phyloP scores from a whole-genome alignment of 2,329 filamentous ascomycete genomes.

The Clonostachys sp. region DNA sequence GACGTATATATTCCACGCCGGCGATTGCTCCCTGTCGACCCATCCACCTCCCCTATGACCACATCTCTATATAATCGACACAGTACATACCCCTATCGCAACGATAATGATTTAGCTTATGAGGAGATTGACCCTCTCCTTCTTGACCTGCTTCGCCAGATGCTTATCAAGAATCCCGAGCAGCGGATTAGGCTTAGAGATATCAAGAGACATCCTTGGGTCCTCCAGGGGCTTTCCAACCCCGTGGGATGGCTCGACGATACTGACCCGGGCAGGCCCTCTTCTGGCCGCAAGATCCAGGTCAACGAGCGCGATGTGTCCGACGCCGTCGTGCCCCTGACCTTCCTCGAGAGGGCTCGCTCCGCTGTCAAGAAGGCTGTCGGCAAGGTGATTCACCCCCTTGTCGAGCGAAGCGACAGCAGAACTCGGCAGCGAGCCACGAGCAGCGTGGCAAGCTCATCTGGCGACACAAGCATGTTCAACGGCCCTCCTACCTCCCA shows the following conservation, averaged over 20 bases:
- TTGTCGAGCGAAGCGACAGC: slow-evolving; percentile 52
- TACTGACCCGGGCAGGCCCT: slow-evolving; percentile 77
- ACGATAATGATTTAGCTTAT: slow-evolving; percentile 75
- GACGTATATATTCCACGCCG: slow-evolving; percentile 84
- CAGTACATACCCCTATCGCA: slow-evolving; percentile 64
- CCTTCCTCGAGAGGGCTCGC: slow-evolving; percentile 77
- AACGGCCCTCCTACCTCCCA: slow-evolving; percentile 38
- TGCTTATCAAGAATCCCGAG: slow-evolving; percentile 85
- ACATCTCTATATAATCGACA: slow-evolving; percentile 52
- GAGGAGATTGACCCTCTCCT: slow-evolving; percentile 81
- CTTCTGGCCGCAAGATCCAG: slow-evolving; percentile 80
- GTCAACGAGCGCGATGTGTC: slow-evolving; percentile 89
- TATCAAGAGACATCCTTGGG: slow-evolving; percentile 93
- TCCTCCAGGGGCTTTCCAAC: slow-evolving; percentile 72
- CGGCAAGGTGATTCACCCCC: slow-evolving; percentile 58
- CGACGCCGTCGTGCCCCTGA: slow-evolving; percentile 83
- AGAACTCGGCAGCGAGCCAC: slow-evolving; percentile 49
- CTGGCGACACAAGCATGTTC: slow-evolving; percentile 43
- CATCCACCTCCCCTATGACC: slow-evolving; percentile 49
- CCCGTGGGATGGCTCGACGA: slow-evolving; percentile 84
- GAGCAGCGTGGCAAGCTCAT: slow-evolving; percentile 62
- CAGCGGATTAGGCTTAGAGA: slow-evolving; percentile 86
- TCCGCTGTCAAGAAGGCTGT: slow-evolving; percentile 70
- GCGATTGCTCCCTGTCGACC: slow-evolving; percentile 72
- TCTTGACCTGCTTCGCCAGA: slow-evolving; percentile 69